Percentiles rank a stretch among this genome's conserved stretches.
Conservation (phyloP, 345 rosid genomes). For the Pseudoturritis turrita region DNA sequence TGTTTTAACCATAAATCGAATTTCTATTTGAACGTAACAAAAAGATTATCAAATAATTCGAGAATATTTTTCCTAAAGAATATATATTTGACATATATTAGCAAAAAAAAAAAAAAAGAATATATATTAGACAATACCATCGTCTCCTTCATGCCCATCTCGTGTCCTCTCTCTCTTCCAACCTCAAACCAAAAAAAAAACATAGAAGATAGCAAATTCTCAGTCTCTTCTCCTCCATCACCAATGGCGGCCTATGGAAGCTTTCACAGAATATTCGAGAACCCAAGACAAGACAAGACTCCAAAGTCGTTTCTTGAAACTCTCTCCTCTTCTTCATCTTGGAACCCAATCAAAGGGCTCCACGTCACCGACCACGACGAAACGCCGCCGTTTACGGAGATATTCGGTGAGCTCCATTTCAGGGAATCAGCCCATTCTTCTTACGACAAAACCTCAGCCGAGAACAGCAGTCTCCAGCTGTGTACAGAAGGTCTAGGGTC, state of each 20-base stretch:
- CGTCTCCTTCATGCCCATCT: slow-evolving; percentile 26
- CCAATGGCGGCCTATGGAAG: slow-evolving; percentile 79
- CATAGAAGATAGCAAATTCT: slow-evolving; percentile 11
- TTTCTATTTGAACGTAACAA: not conserved
- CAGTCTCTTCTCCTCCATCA: slow-evolving; percentile 3
- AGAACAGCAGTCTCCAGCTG: slow-evolving; percentile 55
- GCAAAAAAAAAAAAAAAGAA: no score
- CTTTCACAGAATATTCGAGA: slow-evolving; percentile 66
- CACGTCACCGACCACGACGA: slow-evolving; percentile 41
- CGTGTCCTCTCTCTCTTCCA: slow-evolving; percentile 19
- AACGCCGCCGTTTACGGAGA: slow-evolving; percentile 56
- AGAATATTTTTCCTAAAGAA: not conserved
- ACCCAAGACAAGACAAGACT: slow-evolving; percentile 43
- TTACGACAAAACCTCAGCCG: slow-evolving; percentile 7
- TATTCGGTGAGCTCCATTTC: slow-evolving; percentile 76
- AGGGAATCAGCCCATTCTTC: slow-evolving; percentile 37
- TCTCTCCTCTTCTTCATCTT: slow-evolving; percentile 42
- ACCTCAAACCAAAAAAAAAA: slow-evolving; percentile 4
- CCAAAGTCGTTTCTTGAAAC: slow-evolving; percentile 45
- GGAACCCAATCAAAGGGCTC: slow-evolving; percentile 39
- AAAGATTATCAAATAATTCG: not conserved
- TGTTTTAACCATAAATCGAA: not conserved
- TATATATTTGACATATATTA: slow-evolving; percentile 30
- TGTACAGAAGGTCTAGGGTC: slow-evolving; percentile 92
- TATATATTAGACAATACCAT: slow-evolving; percentile 29